Evolutionary conservation across 2,329 filamentous ascomycete genomes (phyloP), one percentile per base, ranked within the genome.

Genomic region (Pseudonectria buxi): DNA sequence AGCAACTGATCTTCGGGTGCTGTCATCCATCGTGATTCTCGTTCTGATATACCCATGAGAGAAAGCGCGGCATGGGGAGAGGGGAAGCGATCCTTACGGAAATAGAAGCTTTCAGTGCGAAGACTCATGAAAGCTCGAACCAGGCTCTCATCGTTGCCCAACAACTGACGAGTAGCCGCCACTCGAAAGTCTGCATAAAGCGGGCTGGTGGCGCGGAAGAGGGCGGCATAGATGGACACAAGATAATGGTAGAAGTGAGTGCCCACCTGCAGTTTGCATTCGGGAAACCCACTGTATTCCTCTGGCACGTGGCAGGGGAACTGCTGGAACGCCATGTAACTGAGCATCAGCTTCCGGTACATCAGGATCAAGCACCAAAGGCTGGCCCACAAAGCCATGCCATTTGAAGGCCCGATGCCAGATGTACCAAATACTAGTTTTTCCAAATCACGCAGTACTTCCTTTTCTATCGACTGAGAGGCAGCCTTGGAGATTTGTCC

Each of bases 211-310:
- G 49, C 45, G 16, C 51, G 51, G 34, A 53, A 54, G 11, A 54
- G 40, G 14, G 49, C 44, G 13, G 49, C 47, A 24, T 54, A 54
- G 24, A 54, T 53, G 15, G 51, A 53, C 14, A 54, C 47, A 12
- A 54, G 44, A 30, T 53, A 53, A 28, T 53, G 49, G 39, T 54
- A 54, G 30, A 54, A 51, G 32, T 53, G 49, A 4, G 49, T 54
- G 15, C 51, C 51, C 3, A 43, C 46, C 35, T 54, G 49, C 14
- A 54, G 26, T 33, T 54, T 54, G 39, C 46, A 49, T 26, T 54
- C 43, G 2, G 51, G 51, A 30, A 54, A 54, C 14, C 51, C 47
- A 32, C 43, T 54, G 24, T 54, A 53, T 36, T 54, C 49, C 28
- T 54, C 39, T 9, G 51, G 51, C 10, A 53, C 51, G 44, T 54